These are phyloP conservation scores for Epichloe typhina DNA, from an alignment of 2,329 filamentous ascomycete genomes.

Conservation along the genomic window DNA sequence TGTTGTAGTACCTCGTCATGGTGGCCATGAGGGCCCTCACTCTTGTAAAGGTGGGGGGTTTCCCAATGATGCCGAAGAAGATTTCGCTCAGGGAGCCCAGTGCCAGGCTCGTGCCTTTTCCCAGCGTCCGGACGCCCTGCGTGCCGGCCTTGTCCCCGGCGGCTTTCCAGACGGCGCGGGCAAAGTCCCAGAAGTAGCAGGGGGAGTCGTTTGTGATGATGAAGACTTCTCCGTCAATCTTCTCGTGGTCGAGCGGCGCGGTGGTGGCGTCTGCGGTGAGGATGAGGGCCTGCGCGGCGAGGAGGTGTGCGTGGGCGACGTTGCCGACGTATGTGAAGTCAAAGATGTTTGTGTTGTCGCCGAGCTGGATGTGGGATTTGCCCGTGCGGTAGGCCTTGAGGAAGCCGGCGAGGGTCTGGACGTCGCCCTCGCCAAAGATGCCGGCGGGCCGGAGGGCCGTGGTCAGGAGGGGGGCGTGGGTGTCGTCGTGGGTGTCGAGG, in stretches of 20 bases:
- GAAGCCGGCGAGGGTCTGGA: constrained; percentile 59
- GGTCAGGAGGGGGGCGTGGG: constrained; percentile 48
- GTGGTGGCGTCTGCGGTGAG: constrained; percentile 41
- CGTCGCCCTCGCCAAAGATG: constrained; percentile 85
- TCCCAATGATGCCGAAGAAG: constrained; percentile 33
- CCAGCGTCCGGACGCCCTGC: constrained; percentile 41
- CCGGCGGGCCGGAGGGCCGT: constrained; percentile 71
- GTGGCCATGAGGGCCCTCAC: constrained; percentile 52
- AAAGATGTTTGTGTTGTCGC: constrained; percentile 50
- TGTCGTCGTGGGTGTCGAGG: constrained; percentile 23
- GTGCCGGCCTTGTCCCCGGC: constrained; percentile 40
- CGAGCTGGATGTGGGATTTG: constrained; percentile 68
- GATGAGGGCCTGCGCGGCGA: constrained; percentile 64
- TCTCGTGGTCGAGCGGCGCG: constrained; percentile 55
- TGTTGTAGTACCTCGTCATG: constrained; percentile 69
- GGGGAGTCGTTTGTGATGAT: constrained; percentile 84
- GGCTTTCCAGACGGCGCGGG: constrained; percentile 60
- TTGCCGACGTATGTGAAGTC: constrained; percentile 54
- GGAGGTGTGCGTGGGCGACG: constrained; percentile 64
- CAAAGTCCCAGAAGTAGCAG: constrained; percentile 84
- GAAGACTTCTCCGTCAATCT: constrained; percentile 74
- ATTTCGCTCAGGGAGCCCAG: constrained; percentile 42
- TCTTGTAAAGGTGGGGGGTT: constrained; percentile 44
- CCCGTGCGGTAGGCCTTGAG: constrained; percentile 55
- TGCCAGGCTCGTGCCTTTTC: constrained; percentile 35